Evolutionary conservation across 2,329 filamentous ascomycete genomes (phyloP).

Genomic region (Hymenoscyphus fraxineus): DNA sequence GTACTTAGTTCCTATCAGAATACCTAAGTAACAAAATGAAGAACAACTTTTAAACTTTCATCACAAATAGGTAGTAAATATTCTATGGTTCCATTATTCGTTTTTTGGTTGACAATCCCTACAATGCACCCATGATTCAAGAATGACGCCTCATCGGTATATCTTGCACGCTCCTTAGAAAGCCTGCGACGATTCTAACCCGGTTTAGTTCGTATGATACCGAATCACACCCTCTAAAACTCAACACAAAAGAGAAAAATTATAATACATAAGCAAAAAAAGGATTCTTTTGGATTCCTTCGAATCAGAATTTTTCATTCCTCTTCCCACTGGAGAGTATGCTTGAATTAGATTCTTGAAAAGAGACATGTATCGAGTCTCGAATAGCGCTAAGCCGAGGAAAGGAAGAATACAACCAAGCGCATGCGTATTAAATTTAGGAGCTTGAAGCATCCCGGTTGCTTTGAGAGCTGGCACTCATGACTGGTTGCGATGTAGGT

Average conservation of each 20-base stretch:
- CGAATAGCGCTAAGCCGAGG: slow-evolving; percentile 9
- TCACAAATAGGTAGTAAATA: slow-evolving; percentile 4
- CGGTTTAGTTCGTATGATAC: slow-evolving; percentile 13
- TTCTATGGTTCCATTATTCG: slow-evolving; percentile 30
- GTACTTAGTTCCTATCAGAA: not conserved
- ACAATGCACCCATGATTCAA: slow-evolving; percentile 23
- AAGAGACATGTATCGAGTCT: not conserved
- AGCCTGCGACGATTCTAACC: slow-evolving; percentile 11
- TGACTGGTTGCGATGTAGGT: slow-evolving; percentile 64
- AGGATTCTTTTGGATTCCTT: slow-evolving; percentile 11
- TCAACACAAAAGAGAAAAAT: slow-evolving; percentile 13
- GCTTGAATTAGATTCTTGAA: slow-evolving; percentile 5
- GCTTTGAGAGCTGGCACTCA: slow-evolving; percentile 90
- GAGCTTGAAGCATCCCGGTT: slow-evolving; percentile 72
- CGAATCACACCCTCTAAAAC: slow-evolving; percentile 21
- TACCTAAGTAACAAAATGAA: not conserved
- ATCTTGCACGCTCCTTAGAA: slow-evolving; percentile 12
- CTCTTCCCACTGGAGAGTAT: slow-evolving; percentile 2
- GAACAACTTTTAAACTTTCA: not conserved
- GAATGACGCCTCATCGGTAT: slow-evolving; percentile 16
- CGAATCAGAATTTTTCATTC: slow-evolving; percentile 4
- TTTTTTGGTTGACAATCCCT: slow-evolving; percentile 21
- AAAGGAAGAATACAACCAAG: slow-evolving; percentile 9
- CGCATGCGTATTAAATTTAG: slow-evolving; percentile 17
- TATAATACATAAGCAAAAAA: slow-evolving; percentile 27